Evolutionary conservation across 108 stramenopile genomes (phyloP).

Genomic region (Skeletonema marinoi): DNA sequence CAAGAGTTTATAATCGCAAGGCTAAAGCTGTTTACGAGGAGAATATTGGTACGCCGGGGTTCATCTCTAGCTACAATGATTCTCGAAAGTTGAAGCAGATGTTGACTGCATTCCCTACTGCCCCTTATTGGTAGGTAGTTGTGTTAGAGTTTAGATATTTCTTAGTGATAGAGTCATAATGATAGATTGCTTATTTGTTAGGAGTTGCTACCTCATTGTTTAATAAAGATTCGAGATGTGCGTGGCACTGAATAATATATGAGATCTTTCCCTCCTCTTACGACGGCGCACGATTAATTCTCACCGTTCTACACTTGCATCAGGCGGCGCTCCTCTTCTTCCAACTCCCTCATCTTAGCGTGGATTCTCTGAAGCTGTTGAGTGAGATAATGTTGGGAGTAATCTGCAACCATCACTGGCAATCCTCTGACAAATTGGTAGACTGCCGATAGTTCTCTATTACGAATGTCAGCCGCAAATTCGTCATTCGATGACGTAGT

Average conservation of each 20-base stretch:
- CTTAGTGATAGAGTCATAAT: conserved; percentile 1
- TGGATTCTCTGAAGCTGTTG: not conserved
- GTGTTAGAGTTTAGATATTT: not conserved
- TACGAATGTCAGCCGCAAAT: not conserved
- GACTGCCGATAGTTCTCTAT: not conserved
- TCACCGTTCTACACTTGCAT: not conserved
- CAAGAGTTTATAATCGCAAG: conserved; percentile 75
- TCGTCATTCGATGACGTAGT: not conserved
- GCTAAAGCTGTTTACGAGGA: conserved; percentile 66
- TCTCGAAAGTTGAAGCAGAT: conserved; percentile 77
- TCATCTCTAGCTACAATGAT: conserved; percentile 70
- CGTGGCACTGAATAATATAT: not conserved
- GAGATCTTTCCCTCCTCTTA: not conserved
- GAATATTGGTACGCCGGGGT: conserved; percentile 62
- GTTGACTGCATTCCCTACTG: conserved; percentile 72
- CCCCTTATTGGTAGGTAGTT: conserved; percentile 65
- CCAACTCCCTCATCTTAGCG: not conserved
- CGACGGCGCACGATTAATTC: not conserved
- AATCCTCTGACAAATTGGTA: not conserved
- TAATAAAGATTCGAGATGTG: not conserved
- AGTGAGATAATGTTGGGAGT: not conserved
- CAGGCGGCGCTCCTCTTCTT: not conserved
- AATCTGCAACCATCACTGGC: not conserved
- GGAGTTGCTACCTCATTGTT: not conserved
- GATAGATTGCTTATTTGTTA: not conserved